Percentiles rank a stretch among this genome's conserved stretches.
Conservation (phyloP, 169 alveolate species). For the Plasmodium berghei region DNA sequence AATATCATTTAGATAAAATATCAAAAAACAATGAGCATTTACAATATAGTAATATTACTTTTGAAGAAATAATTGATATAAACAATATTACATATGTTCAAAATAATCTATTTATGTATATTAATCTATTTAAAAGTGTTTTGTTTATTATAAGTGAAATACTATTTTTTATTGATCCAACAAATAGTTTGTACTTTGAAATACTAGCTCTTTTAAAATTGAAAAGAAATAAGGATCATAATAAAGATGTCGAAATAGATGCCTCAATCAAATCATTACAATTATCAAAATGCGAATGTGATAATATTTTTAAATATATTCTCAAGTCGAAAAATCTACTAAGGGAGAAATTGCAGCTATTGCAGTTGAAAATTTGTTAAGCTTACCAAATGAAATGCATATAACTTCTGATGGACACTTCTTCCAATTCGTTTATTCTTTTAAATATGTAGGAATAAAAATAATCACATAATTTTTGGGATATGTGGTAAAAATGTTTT, state of each 20-base stretch:
- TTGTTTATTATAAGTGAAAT: constrained; percentile 72
- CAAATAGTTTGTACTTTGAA: constrained; percentile 50
- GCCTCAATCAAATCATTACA: constrained; percentile 12
- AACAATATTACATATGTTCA: constrained; percentile 66
- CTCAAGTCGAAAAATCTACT: constrained; percentile 54
- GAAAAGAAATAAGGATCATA: not conserved
- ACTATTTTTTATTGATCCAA: constrained; percentile 48
- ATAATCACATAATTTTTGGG: no score
- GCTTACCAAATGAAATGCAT: not conserved
- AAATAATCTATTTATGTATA: constrained; percentile 54
- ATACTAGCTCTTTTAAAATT: constrained; percentile 66
- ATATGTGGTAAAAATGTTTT: no score
- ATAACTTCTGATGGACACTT: not conserved
- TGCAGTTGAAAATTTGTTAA: constrained; percentile 65
- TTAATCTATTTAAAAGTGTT: constrained; percentile 71
- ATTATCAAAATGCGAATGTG: constrained; percentile 61
- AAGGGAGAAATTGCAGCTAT: constrained; percentile 67
- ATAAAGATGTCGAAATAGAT: constrained; percentile 46
- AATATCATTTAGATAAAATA: constrained; percentile 29
- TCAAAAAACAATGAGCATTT: constrained; percentile 6
- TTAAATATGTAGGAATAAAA: no score
- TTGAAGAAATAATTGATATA: constrained; percentile 37
- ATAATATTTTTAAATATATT: constrained; percentile 53
- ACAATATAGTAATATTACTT: constrained; percentile 20
- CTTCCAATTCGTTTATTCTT: no score